Base-by-base conservation (phyloP, 2,329 filamentous ascomycete species). In the Xylaria arbuscula region DNA sequence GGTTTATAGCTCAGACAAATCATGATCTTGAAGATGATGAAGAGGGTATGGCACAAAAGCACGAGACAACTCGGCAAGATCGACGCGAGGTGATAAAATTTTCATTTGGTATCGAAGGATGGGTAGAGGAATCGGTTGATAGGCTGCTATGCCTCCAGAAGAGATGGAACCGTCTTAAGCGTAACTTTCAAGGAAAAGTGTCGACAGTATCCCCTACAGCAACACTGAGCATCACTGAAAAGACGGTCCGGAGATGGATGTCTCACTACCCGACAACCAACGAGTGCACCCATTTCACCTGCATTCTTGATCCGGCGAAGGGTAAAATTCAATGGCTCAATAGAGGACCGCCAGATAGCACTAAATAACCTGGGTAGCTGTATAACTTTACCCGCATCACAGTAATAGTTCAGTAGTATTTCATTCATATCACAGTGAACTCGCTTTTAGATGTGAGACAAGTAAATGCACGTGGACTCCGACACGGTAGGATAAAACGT, bases 1-100 rank as follows among this genome's bases (percentile, higher is more conserved):
- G 82, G 1, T 89, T 90, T 73, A 83, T 89, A 45, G 81, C 84
- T 2, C 81, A 83, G 11, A 89, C 87, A 0, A 90, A 90, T 73
- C 85, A 87, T 74, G 62, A 68, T 32, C 68, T 42, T n/a, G 87
- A 90, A 66, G 73, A 76, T 32, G 47, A 74, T 17, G 53, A 71
- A 10, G 45, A 63, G 8, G 32, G 13, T 1, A 60, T 54, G 38
- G 63, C 55, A 19, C 57, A 59, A 19, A 68, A 51, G 32, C 42
- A 59, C 8, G 54, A 64, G 45, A 54, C 42, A 36, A 47, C 64
- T 28, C 34, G n/a, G 19, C 32, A 22, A 34, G 55, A 55, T 8
- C 57, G 62, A 62, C 66, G 40, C 6, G 38, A 66, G 51, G 58
- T 70, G 15, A 64, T 69, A 2, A 47, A 59, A 9, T 70, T 66